phyloP scores from a whole-genome alignment of 2,329 filamentous ascomycete genomes.

The Fusarium sp. region DNA sequence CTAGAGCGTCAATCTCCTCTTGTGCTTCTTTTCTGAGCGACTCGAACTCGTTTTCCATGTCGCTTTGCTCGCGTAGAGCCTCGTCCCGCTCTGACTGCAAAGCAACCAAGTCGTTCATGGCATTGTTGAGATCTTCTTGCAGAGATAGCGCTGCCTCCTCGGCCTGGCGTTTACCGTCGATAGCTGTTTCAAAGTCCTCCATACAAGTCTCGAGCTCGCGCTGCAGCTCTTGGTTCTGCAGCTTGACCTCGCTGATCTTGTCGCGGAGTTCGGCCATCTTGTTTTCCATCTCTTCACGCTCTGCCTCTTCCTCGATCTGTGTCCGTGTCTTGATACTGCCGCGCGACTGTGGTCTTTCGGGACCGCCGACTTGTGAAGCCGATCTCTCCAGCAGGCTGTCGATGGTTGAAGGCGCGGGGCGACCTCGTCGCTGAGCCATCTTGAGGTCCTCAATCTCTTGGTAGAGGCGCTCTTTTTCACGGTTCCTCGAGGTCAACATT shows the following conservation, averaged over 20 bases:
- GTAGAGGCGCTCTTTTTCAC: constrained; percentile 93
- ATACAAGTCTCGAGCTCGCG: constrained; percentile 83
- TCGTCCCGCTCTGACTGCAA: constrained; percentile 89
- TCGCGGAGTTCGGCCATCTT: constrained; percentile 87
- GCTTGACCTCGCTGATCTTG: constrained; percentile 83
- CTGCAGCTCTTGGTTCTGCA: constrained; percentile 90
- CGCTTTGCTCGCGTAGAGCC: constrained; percentile 72
- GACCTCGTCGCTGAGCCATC: constrained; percentile 81
- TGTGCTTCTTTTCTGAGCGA: constrained; percentile 71
- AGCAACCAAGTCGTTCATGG: constrained; percentile 81
- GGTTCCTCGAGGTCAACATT: constrained; percentile 95
- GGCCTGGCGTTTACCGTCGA: constrained; percentile 70
- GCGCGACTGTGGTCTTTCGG: constrained; percentile 79
- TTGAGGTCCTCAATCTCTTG: constrained; percentile 98
- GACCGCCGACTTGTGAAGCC: constrained; percentile 79
- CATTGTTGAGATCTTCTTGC: constrained; percentile 83
- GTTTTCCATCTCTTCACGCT: constrained; percentile 87
- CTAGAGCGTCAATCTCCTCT: constrained; percentile 72
- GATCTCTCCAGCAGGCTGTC: constrained; percentile 97
- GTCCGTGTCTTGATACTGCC: constrained; percentile 77
- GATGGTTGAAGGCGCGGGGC: constrained; percentile 71
- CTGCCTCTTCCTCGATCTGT: constrained; percentile 72
- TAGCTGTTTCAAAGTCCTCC: constrained; percentile 80
- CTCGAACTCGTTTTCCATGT: constrained; percentile 71
- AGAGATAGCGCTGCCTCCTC: constrained; percentile 70